Evolutionary conservation across 306 rosid genomes (phyloP), one percentile per base, ranked within the genome.

Genomic region (Prunus campanulata): DNA sequence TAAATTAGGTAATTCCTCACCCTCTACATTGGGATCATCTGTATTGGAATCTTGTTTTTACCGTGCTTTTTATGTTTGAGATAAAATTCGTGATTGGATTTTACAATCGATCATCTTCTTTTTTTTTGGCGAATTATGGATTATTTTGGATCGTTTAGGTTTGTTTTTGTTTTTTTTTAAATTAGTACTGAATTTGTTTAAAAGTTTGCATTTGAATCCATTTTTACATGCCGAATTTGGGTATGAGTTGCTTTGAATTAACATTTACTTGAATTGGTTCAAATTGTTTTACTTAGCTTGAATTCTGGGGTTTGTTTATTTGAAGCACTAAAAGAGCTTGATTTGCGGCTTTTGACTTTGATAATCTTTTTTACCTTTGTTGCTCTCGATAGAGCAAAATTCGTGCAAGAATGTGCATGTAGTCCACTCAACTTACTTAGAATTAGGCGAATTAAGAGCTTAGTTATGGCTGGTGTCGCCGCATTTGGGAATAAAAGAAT

Each of bases 1-100:
- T 63, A 75, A 69, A 39, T 68, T 56, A 42, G 81, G 81, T 80
- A 25, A 32, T 79, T 56, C 80, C 24, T 19, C 49, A 25, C 70
- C 54, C 72, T 32, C 60, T 73, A 39, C 25, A 51, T 60, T 66
- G 14, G 44, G 68, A 80, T 68, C 19, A 13, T 69, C 57, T 78
- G 2, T 0, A n/a, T 74, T 73, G 49, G 24, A 48, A 16, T 66
- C 72, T 35, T 5, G 1, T 11, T 51, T 46, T 60, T 2, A 13
- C 0, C 1, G 42, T 35, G 10, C 25, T 7, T 14, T 66, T 25
- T 12, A n/a, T 24, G 47, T 39, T 42, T 30, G 13, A 1, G 68
- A 78, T 67, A 67, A 16, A 50, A 18, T 61, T 22, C 57, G 27
- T 32, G 39, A 3, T 55, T 10, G 1, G 4, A 15, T 29, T 27